Percentiles rank a stretch among this genome's conserved stretches.
Conservation (phyloP, 2,329 filamentous ascomycete genomes). For the Botrytis pseudocinerea region DNA sequence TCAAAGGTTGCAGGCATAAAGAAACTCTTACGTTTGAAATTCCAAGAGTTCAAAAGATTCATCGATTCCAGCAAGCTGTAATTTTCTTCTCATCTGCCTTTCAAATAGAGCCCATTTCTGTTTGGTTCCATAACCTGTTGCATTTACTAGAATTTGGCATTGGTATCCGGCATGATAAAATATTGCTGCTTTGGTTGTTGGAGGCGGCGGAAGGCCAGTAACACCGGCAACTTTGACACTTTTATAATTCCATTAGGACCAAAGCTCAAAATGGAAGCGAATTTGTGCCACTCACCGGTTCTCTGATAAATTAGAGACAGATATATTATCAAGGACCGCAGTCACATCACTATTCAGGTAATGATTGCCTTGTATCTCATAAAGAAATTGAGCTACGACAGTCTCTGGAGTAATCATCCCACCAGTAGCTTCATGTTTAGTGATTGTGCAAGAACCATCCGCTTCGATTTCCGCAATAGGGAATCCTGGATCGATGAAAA, state of each 20-base stretch:
- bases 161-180: neutral
- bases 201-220: neutral
- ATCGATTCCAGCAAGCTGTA: neutral
- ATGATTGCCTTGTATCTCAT: neutral
- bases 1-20: neutral
- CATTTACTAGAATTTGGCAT: neutral
- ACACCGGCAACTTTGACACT: neutral
- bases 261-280: neutral
- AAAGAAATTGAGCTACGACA: neutral
- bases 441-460: neutral
- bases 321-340: neutral
- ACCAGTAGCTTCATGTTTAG: neutral
- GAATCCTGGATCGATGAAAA: neutral
- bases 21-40: neutral
- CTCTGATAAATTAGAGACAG: neutral
- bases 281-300: neutral
- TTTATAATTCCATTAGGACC: neutral
- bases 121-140: neutral
- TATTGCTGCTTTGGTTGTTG: neutral
- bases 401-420: neutral
- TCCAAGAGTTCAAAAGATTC: neutral
- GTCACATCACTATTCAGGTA: neutral
- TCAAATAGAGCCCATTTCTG: neutral
- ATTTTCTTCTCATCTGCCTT: neutral
- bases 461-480: neutral